Evolutionary conservation across 441 rosid species (phyloP).

Genomic region (Codiaeum variegatum): DNA sequence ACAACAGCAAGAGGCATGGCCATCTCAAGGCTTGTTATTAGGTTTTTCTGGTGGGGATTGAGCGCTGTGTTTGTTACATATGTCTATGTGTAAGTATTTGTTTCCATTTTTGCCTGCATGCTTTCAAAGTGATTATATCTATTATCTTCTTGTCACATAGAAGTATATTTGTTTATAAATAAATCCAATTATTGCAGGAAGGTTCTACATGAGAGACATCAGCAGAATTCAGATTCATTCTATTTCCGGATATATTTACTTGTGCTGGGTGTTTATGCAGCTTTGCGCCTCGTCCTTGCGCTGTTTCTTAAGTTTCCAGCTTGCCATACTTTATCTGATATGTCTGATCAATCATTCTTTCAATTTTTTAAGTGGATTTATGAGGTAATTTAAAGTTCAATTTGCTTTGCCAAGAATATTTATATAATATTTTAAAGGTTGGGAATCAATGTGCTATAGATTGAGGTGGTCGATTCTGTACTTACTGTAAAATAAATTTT

Average conservation of each 20-base stretch:
- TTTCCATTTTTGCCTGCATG: constrained; percentile 4
- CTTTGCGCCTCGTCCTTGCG: constrained; percentile 66
- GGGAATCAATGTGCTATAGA: constrained; percentile 2
- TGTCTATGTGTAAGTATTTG: constrained; percentile 68
- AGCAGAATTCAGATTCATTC: constrained; percentile 53
- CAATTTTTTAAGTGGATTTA: constrained; percentile 99
- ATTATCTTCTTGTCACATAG: constrained; percentile 1
- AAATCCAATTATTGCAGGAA: constrained; percentile 50
- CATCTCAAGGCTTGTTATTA: constrained; percentile 87
- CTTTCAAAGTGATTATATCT: constrained; percentile 6
- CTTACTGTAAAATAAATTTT: constrained; percentile 18
- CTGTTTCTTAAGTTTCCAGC: constrained; percentile 75
- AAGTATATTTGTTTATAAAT: constrained; percentile 8
- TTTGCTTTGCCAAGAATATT: constrained; percentile 15
- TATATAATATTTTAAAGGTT: constrained; percentile 1
- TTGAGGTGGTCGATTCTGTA: constrained; percentile 15
- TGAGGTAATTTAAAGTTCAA: constrained; percentile 51
- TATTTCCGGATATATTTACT: constrained; percentile 87
- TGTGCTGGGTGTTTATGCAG: constrained; percentile 84
- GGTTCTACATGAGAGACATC: constrained; percentile 73
- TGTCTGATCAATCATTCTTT: constrained; percentile 93
- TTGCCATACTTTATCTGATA: constrained; percentile 82
- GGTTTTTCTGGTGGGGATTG: constrained; percentile 87
- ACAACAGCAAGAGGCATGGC: constrained; percentile 97
- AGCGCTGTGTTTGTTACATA: constrained; percentile 71